Evolutionary conservation across 139 green algal genomes (phyloP), one percentile per base, ranked within the genome.

Genomic region (Edaphochlamys debaryana): DNA sequence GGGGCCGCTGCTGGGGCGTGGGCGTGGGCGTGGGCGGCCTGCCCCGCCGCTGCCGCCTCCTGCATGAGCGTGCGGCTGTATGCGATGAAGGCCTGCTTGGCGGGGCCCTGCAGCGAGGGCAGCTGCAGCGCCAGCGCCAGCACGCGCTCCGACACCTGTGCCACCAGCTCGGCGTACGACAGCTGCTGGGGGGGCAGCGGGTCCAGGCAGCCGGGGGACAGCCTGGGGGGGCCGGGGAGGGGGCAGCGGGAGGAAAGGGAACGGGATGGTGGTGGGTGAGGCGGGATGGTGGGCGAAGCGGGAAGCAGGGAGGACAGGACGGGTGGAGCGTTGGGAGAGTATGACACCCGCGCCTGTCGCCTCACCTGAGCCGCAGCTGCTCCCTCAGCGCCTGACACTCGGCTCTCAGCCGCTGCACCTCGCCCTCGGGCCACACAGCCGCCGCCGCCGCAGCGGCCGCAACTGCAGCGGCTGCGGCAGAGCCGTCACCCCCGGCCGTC

Each of bases 51-150:
- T 13, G 40, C 38, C 9, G 73, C 58, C 73, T 72, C 75, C 38
- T 64, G 75, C 75, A 62, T 48, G 30, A 81, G 75, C 0, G 60
- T 71, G 17, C 75, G 30, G 75, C 75, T 81, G 75, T 63, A 81
- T 19, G 32, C 17, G 15, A 81, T 63, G 58, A 81, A 81, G 38
- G 62, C 20, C 60, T 81, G 75, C 42, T 81, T 81, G 75, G 75
- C 42, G 75, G 58, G 75, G n/a, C 60, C 75, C 29, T n/a, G 37
- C n/a, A 81, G 75, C 22, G 75, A 48, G 30, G 75, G 75, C 75
- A 81, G 75, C 75, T 62, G 40, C 56, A 81, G 75, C 42, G 75
- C 75, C 60, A 81, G 75, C n/a, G 62, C 37, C 41, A 81, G 40
- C 22, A 81, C 36, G 60, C 75, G 75, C 75, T 81, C 75, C 60